Evolutionary conservation across 768 basidiomycete species (phyloP).

Genomic region (Candolleomyces aberdarensis): DNA sequence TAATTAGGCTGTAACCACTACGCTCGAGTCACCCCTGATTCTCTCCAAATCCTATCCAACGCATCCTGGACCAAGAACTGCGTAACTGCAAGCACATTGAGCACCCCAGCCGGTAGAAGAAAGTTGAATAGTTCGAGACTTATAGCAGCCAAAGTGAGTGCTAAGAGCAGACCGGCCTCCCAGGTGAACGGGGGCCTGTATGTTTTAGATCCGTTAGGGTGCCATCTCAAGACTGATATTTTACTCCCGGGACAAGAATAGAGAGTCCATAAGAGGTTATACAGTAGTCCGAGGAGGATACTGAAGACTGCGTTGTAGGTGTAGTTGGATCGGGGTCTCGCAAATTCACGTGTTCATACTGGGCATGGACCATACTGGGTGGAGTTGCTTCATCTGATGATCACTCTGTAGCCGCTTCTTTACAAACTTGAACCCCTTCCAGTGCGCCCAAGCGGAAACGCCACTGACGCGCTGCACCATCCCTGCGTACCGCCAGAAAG

Average conservation of each 20-base stretch:
- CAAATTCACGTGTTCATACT: slow-evolving; percentile 92
- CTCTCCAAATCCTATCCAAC: slow-evolving; percentile 64
- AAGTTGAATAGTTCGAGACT: slow-evolving; percentile 90
- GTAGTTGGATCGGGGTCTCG: slow-evolving; percentile 85
- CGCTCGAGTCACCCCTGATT: too few species aligned
- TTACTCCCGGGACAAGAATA: slow-evolving; percentile 63
- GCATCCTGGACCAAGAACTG: slow-evolving; percentile 74
- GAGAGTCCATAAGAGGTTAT: slow-evolving; percentile 79
- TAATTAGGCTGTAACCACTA: too few species aligned
- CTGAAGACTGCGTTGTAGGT: slow-evolving; percentile 91
- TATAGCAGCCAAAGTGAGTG: slow-evolving; percentile 70
- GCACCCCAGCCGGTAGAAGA: slow-evolving; percentile 64
- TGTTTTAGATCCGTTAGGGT: slow-evolving; percentile 47
- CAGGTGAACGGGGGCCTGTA: slow-evolving; percentile 57
- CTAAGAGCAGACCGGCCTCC: slow-evolving; percentile 59
- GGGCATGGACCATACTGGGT: slow-evolving; percentile 59
- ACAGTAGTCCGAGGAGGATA: slow-evolving; percentile 65
- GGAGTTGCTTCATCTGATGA: slow-evolving; percentile 72
- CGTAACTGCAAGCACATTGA: slow-evolving; percentile 88
- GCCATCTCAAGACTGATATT: slow-evolving; percentile 49
- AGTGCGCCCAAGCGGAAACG: slow-evolving; percentile 67
- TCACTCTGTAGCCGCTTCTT: slow-evolving; percentile 40
- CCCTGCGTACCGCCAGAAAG: slow-evolving; percentile 82
- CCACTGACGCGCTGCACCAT: too few species aligned
- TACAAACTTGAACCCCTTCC: slow-evolving; percentile 52